Percentiles rank a stretch among this genome's conserved stretches.
phyloP scores from a whole-genome alignment of 257 asterid genomes.

The Solanum chmielewskii region DNA sequence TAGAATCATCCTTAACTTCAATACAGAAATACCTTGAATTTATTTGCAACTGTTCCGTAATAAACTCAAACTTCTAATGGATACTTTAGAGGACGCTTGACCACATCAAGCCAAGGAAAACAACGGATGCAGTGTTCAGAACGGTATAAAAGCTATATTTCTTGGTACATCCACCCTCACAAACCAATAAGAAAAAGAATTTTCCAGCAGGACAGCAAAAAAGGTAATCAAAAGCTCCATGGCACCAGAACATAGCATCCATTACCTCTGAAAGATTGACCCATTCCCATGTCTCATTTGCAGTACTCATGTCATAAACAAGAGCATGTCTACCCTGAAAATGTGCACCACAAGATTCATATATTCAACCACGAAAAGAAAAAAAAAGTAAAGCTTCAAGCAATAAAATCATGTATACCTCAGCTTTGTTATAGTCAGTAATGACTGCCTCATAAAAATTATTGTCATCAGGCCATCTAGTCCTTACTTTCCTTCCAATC shows the following conservation, averaged over 20 bases:
- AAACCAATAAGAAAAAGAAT: not conserved
- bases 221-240: not conserved
- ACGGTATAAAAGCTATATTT: not conserved
- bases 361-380: conserved; percentile 2
- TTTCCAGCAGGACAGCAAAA: not conserved
- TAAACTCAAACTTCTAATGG: not conserved
- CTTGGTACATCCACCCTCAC: not conserved
- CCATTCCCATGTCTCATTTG: conserved; percentile 62
- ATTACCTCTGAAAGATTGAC: conserved; percentile 63
- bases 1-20: not conserved
- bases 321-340: conserved; percentile 67
- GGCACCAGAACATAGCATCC: conserved; percentile 1
- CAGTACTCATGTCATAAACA: conserved; percentile 48
- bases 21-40: not conserved
- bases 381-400: not conserved
- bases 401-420: conserved; percentile 29
- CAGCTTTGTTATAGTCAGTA: conserved; percentile 46
- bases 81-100: not conserved
- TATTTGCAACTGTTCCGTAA: not conserved
- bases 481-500: conserved; percentile 81
- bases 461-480: conserved; percentile 98
- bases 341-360: conserved; percentile 3
- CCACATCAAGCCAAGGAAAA: not conserved
- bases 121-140: not conserved
- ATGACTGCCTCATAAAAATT: conserved; percentile 87